Conservation (phyloP, 1,284 basidiomycete genomes). For the Marasmius oreades region DNA sequence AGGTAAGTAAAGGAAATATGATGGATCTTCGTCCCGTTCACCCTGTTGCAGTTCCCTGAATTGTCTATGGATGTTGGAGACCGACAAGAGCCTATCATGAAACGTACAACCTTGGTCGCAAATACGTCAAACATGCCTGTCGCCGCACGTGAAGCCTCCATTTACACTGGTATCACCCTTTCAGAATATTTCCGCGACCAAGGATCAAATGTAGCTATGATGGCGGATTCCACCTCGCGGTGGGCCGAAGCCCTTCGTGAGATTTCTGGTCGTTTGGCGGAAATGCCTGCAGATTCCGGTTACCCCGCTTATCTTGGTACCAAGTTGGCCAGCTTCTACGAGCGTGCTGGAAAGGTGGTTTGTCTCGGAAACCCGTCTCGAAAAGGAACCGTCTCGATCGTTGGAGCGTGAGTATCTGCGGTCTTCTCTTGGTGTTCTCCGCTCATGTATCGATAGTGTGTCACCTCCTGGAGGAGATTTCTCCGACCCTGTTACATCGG, state of each 20-base stretch:
- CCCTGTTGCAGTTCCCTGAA: conserved; percentile 78
- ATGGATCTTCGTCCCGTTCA: conserved; percentile 5
- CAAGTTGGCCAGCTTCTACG: conserved; percentile 97
- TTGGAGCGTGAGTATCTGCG: conserved; percentile 84
- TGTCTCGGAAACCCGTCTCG: conserved; percentile 90
- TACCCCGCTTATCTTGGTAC: conserved; percentile 98
- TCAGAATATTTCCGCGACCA: conserved; percentile 99
- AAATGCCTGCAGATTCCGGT: conserved; percentile 99
- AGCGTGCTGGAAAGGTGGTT: conserved; percentile 96
- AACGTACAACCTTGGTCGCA: conserved; percentile 97
- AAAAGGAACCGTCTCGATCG: conserved; percentile 94
- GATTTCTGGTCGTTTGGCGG: conserved; percentile 97
- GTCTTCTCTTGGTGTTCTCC: conserved; percentile 5
- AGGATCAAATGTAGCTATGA: conserved; percentile 98
- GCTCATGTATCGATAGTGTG: conserved; percentile 53
- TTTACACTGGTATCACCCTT: conserved; percentile 99
- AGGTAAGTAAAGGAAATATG: conserved; percentile 44
- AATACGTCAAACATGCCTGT: conserved; percentile 99
- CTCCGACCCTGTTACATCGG: conserved; percentile 97
- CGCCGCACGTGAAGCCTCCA: conserved; percentile 98
- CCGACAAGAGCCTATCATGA: conserved; percentile 99
- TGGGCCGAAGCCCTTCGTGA: conserved; percentile 99
- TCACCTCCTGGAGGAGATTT: conserved; percentile 99
- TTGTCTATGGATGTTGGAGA: conserved; percentile 88
- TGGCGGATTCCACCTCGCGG: conserved; percentile 99